Conservation (phyloP, 148 eudicot genomes). For the Rhododendron molle region DNA sequence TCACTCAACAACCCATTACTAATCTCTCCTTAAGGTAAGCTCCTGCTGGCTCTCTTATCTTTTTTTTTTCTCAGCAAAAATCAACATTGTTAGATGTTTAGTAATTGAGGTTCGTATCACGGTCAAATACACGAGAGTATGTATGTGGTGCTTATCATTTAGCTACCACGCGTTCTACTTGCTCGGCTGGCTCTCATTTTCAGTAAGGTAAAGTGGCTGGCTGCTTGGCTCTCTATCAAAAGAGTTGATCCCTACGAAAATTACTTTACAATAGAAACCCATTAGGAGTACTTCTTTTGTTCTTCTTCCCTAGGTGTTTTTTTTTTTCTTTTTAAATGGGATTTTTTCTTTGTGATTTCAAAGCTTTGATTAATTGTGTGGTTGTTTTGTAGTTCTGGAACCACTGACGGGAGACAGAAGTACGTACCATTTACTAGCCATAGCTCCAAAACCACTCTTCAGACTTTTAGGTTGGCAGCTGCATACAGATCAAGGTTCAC, state of each 20-base stretch:
- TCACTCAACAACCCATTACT: constrained; percentile 62
- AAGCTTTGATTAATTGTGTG: not conserved
- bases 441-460: constrained; percentile 64
- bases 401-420: constrained; percentile 81
- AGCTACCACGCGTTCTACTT: no score
- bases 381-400: constrained; percentile 53
- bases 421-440: constrained; percentile 65
- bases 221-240: no score
- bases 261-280: not conserved
- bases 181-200: no score
- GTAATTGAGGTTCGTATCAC: no score
- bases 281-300: not conserved
- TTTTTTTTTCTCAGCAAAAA: no score
- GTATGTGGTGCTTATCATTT: no score
- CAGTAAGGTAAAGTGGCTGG: no score
- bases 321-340: no score
- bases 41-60: not conserved
- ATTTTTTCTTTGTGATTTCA: not conserved
- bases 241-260: not conserved
- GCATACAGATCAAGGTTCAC: constrained; percentile 82
- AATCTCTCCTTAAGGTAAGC: constrained; percentile 61
- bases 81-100: no score
- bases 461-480: constrained; percentile 57
- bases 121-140: no score
- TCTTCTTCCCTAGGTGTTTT: not conserved